Base-by-base conservation (phyloP, 106 monocot genomes). In the Triglochin maritima region DNA sequence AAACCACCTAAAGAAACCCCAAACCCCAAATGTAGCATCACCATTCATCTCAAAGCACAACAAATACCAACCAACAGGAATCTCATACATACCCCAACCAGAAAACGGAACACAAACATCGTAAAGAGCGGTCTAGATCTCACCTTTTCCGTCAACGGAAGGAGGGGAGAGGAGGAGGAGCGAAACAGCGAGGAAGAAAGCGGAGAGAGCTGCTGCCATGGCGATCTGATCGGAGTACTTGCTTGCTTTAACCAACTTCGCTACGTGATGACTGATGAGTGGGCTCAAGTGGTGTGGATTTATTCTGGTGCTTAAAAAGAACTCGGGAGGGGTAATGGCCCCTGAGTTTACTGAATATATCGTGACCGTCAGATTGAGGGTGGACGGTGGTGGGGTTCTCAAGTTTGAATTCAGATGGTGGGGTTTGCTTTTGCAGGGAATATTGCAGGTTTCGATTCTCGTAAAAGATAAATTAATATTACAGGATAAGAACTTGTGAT, bases 141-240 rank as follows among this genome's bases (percentile, higher is more conserved):
- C 62, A 63, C 62, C n/a, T 46, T 44, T 63, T 44, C 62, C 46
- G 62, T 63, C 44, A 7, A 46, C 44, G 11, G 62, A 44, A 46
- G 45, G 7, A 63, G 0, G 45, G 2, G 62, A 46, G 46, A 46
- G 4, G 62, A 63, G 45, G 46, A 63, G 62, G 10, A 63, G 62
- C 4, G 46, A 45, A 10, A 11, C 6, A 7, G 62, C 44, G 46
- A 63, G 62, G 46, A 63, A 46, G 4, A 43, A 63, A 10, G 46
- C 45, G 44, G 46, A 46, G 62, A 63, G 12, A 44, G 62, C 0
- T 46, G 62, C 10, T 46, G 44, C 62, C 62, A 46, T 46, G 3
- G 45, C 62, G 45, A 46, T 63, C 62, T n/a, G 55, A 55, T 12
- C 55, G 8, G 14, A 12, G 55, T 9, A 55, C 8, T n/a, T 55